phyloP scores from a whole-genome alignment of 805 yeast genomes.

The Candida ponderosae region DNA sequence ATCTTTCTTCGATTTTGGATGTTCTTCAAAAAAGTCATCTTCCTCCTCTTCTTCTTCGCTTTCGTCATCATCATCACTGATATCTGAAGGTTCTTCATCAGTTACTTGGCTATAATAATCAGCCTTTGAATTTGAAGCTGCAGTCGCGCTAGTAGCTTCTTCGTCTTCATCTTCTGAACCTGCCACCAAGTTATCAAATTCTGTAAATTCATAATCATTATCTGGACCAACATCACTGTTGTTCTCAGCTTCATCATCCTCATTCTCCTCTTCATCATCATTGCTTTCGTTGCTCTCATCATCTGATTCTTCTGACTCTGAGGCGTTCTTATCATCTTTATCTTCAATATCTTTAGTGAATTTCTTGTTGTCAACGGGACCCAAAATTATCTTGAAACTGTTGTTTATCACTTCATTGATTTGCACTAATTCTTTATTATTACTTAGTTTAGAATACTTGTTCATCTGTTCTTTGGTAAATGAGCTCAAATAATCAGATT shows the following conservation, averaged over 20 bases:
- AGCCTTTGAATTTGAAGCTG: too few species aligned
- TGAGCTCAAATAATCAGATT: constrained; percentile 35
- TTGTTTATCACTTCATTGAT: constrained; percentile 31
- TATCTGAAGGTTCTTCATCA: constrained; percentile 51
- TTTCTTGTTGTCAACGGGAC: constrained; percentile 16
- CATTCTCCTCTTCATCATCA: constrained; percentile 1
- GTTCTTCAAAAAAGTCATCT: constrained; percentile 35
- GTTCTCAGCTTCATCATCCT: constrained; percentile 13
- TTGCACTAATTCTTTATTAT: constrained; percentile 39
- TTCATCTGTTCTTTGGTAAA: constrained; percentile 20
- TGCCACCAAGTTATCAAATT: constrained; percentile 30
- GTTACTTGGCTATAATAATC: constrained; percentile 57
- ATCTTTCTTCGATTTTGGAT: constrained; percentile 2
- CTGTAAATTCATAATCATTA: constrained; percentile 20
- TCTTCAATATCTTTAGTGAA: constrained; percentile 16
- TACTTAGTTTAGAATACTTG: constrained; percentile 34
- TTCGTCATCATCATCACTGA: constrained; percentile 19
- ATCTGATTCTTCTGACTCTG: constrained; percentile 11
- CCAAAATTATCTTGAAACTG: constrained; percentile 28
- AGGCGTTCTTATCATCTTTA: constrained; percentile 9
- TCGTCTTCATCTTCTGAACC: constrained; percentile 35
- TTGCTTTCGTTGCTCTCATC: constrained; percentile 1
- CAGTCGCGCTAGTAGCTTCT: too few species aligned
- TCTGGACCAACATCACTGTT: constrained; percentile 14
- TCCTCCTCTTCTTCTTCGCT: constrained; percentile 20